Base-by-base conservation (phyloP, 2,329 filamentous ascomycete genomes). In the Ceratocystis papillata region DNA sequence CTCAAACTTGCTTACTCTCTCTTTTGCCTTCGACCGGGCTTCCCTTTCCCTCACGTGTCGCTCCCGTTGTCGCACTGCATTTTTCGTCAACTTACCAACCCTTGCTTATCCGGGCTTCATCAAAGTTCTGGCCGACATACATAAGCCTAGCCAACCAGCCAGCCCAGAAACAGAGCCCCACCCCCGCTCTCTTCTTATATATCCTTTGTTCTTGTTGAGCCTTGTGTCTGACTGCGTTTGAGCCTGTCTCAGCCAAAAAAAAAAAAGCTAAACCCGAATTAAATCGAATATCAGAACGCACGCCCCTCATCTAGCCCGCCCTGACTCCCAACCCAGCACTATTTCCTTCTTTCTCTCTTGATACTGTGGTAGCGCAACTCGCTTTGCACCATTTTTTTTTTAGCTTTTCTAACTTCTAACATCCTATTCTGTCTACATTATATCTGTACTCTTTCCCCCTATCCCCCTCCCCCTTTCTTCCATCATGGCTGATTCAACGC, bases 401-500 rank as follows among this genome's bases (percentile, higher is more conserved):
- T 2, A 22, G 0, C 8, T 33, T 41, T 12, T 41, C 3, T 22
- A n/a, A 22, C 25, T 44, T 64, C 68, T 60, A 55, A 17, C 28
- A 25, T 64, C 55, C 69, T 63, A 67, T 65, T 61, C 68, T 60
- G 65, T 41, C 37, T 8, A 41, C 10, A 12, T 4, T 41, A 41
- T 41, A 41, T 41, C 37, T 41, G 37, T 12, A 41, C 37, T 12
- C 37, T 41, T 37, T 8, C 46, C 62, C 55, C 15, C 48, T n/a
- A 57, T 25, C 30, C 15, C 45, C 37, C 33, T 33, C 25, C 25
- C 28, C 5, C 44, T 59, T 46, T 62, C 20, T 55, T 59, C 61
- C 7, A 48, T 22, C 33, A 59, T 62, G 44, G 69, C 73, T 72
- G 69, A 70, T 89, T 89, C 86, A 74, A 87, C 83, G 72, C 81